Evolutionary conservation across 2,329 filamentous ascomycete genomes (phyloP), one percentile per base, ranked within the genome.

Genomic region (Penicillium sp.): DNA sequence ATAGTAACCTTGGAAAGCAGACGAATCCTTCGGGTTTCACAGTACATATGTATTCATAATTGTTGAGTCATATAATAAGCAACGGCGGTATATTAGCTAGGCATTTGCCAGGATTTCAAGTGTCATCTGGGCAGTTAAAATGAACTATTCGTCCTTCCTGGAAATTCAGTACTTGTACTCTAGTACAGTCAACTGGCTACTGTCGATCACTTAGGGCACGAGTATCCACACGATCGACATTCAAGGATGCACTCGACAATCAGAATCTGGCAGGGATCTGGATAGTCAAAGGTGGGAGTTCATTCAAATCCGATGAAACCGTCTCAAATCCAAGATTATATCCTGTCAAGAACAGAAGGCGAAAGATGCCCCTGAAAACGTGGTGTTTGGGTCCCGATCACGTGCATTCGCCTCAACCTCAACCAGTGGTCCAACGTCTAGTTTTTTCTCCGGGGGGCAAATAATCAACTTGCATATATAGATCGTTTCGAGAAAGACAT

Each of bases 171-270:
- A 27, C 24, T 27, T 27, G 24, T 6, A 27, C 24, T 6, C 24
- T 27, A 8, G 8, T 27, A 27, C 8, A 27, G 5, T 27, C 8
- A 8, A 6, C 1, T 5, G 5, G 24, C 6, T 8, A 8, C 24
- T 27, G 24, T 27, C 24, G 34, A 7, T 36, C 34, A 36, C 16
- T 50, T 54, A 54, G 52, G 52, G 52, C 52, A 49, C 32, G 27
- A 22, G 51, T 38, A 50, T 50, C 52, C 52, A 54, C 52, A 54
- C 40, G 40, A 54, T 54, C 52, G 52, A 38, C 51, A 43, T 52
- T 27, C 18, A 18, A 2, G 18, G 18, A 18, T 18, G 43, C 36
- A 40, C 10, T 49, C 42, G 43, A 45, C 32, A 45, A 40, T 38
- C 29, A 22, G 40, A 47, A 27, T 54, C 40, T 39, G 10, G 6